A percentile compares a stretch with the other conserved stretches of the same genome.
Conservation (phyloP, 78 protist species). For the Salpingoeca rosetta region DNA sequence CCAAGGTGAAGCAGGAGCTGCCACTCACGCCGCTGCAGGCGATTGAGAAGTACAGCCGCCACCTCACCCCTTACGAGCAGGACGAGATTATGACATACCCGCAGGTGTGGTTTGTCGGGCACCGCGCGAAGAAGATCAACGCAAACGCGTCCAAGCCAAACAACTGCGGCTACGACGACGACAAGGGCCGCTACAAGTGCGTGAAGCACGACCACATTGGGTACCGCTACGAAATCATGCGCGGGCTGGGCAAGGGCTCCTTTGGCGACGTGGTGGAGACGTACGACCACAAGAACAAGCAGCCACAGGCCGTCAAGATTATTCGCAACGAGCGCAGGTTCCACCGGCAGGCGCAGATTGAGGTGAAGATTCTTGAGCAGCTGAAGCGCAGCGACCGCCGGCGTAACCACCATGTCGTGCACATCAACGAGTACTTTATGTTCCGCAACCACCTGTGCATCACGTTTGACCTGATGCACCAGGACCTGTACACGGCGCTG, state of each 20-base stretch:
- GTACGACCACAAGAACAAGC: conserved; percentile 51
- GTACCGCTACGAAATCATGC: conserved; percentile 73
- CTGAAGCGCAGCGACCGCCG: conserved; percentile 28
- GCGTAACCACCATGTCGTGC: conserved; percentile 25
- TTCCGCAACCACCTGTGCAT: conserved; percentile 82
- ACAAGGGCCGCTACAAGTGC: conserved; percentile 71
- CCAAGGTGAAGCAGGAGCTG: not conserved
- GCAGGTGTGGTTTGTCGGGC: not conserved
- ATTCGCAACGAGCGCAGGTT: conserved; percentile 85
- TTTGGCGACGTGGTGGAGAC: conserved; percentile 75
- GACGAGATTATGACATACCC: not conserved
- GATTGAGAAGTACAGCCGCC: not conserved
- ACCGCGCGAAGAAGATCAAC: not conserved
- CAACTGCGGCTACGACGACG: conserved; percentile 69
- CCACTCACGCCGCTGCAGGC: not conserved
- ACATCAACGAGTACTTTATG: conserved; percentile 41
- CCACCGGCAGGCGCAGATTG: conserved; percentile 88
- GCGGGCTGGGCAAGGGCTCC: conserved; percentile 69
- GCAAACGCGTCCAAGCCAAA: not conserved
- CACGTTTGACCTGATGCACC: conserved; percentile 57
- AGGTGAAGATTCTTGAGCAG: conserved; percentile 75
- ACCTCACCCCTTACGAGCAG: not conserved
- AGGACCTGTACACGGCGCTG: conserved; percentile 75
- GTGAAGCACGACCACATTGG: conserved; percentile 73
- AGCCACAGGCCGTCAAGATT: conserved; percentile 74